A percentile compares a stretch with the other conserved stretches of the same genome.
Evolutionary conservation across 2,329 filamentous ascomycete genomes (phyloP).

Genomic region (Fusarium anguioides): DNA sequence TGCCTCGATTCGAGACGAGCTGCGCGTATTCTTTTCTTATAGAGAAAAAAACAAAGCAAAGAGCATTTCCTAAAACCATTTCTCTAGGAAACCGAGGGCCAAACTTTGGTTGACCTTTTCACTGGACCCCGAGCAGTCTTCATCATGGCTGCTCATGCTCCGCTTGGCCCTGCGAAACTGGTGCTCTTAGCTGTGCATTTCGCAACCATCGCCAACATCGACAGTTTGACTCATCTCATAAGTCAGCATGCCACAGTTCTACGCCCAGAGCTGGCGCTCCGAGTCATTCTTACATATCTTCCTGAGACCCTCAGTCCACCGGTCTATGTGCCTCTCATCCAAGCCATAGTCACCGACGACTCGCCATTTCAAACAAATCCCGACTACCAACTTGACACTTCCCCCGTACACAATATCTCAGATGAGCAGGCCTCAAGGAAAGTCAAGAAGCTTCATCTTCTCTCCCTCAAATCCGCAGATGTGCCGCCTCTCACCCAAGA

Average conservation of each 20-base stretch:
- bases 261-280: constrained; percentile 72
- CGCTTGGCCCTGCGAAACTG: constrained; percentile 73
- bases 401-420: constrained; percentile 67
- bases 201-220: constrained; percentile 73
- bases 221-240: constrained; percentile 69
- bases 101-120: background rate
- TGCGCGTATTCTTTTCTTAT: background rate
- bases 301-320: constrained; percentile 75
- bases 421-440: constrained; percentile 73
- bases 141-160: constrained; percentile 40
- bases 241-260: constrained; percentile 68
- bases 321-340: constrained; percentile 71
- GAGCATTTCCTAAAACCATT: background rate
- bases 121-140: background rate
- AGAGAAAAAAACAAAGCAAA: background rate
- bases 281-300: constrained; percentile 80
- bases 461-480: constrained; percentile 65
- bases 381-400: constrained; percentile 63
- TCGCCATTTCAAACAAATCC: constrained; percentile 54
- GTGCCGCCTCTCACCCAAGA: constrained; percentile 60
- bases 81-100: background rate
- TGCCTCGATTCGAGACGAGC: background rate
- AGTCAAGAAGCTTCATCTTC: constrained; percentile 70
- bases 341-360: constrained; percentile 64
- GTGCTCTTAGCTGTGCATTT: constrained; percentile 78